These are phyloP conservation scores for Cryptosporidium meleagridis DNA, from an alignment of 169 alveolate species.

Conservation along the genomic window DNA sequence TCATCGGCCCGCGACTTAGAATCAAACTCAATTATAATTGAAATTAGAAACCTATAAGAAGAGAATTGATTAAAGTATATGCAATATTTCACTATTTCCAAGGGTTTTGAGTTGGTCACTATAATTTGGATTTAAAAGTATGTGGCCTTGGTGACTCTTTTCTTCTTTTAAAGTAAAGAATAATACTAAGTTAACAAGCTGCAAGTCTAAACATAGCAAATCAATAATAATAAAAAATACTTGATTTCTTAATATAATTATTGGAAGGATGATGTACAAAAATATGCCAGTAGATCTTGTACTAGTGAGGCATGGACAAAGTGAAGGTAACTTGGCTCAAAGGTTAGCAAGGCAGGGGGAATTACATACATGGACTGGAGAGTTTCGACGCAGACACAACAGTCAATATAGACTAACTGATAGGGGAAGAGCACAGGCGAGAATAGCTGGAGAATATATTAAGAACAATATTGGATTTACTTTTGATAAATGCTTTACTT, in stretches of 20 bases:
- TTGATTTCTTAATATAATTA: neutral
- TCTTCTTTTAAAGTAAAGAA: neutral
- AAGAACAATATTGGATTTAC: constrained; percentile 70
- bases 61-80: too few species aligned
- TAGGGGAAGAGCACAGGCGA: constrained; percentile 80
- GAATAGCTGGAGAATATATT: constrained; percentile 80
- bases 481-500: constrained; percentile 79
- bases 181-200: too few species aligned
- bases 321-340: constrained; percentile 81
- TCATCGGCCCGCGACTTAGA: neutral
- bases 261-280: constrained; percentile 55
- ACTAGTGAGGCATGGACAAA: constrained; percentile 81
- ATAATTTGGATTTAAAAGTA: neutral
- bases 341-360: constrained; percentile 76
- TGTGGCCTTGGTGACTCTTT: neutral
- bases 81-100: neutral
- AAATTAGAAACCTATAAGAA: neutral
- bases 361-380: constrained; percentile 76
- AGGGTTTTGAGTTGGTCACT: neutral
- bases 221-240: neutral
- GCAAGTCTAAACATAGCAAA: neutral
- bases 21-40: neutral
- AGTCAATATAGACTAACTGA: constrained; percentile 79
- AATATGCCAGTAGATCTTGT: constrained; percentile 82
- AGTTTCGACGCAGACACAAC: constrained; percentile 80